Evolutionary conservation across 2,329 filamentous ascomycete genomes (phyloP).

Genomic region (Sporothrix dimorphospora): DNA sequence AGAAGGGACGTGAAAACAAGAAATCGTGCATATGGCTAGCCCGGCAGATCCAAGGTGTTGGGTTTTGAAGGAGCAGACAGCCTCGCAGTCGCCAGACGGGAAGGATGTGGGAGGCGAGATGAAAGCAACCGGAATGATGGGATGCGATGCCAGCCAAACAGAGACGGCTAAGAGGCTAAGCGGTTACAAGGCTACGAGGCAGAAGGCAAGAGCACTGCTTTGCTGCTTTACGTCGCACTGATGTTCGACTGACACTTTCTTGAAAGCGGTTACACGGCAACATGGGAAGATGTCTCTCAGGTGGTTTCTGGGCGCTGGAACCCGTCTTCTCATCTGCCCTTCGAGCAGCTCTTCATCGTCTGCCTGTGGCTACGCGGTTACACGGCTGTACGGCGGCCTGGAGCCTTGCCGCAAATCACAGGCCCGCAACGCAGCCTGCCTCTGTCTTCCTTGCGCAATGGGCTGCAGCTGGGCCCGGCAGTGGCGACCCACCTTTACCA

Average conservation of each 20-base stretch:
- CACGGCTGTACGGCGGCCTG: constrained; percentile 6
- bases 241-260: neutral
- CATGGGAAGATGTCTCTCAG: neutral
- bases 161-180: constrained; percentile 26
- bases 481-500: constrained; percentile 4
- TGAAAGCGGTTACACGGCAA: neutral
- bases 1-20: neutral
- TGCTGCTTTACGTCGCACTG: too few relatives aligned
- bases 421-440: neutral
- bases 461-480: neutral
- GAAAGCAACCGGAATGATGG: neutral
- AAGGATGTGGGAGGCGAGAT: neutral
- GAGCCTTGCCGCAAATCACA: neutral
- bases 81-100: constrained; percentile 1
- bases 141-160: neutral
- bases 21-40: neutral
- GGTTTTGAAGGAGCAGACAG: neutral
- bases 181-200: neutral
- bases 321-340: neutral
- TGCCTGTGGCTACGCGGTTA: constrained; percentile 7
- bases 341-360: neutral
- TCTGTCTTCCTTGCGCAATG: neutral
- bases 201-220: neutral
- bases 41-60: neutral
- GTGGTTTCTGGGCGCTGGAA: too few relatives aligned